Base-by-base conservation (phyloP, 495 filamentous ascomycete genomes). In the Penicillium diatomitis region DNA sequence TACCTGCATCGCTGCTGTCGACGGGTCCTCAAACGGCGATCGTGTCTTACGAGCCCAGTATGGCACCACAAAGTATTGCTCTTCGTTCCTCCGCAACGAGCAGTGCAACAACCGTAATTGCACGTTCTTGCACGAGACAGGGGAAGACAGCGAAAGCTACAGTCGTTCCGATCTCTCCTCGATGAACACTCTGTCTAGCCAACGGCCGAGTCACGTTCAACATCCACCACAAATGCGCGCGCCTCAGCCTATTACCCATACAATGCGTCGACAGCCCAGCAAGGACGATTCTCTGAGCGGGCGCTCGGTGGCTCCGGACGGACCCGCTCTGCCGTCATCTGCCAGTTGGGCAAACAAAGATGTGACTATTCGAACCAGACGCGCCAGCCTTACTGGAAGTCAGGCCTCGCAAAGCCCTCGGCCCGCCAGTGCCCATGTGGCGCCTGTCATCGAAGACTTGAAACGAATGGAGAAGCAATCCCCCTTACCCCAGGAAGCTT, bases 1-100 rank as follows among this genome's bases (percentile, higher is more conserved):
- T 8, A 79, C 74, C 6, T 99, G 94, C 65, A 99, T 99, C 51
- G 74, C 78, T 38, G 86, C 89, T 32, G 92, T 99, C 3, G 88
- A 99, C 63, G 88, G 88, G 8, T 95, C 90, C 10, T 78, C 82
- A 46, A 99, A 99, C 63, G 87, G 87, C 6, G 92, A 95, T 49
- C 72, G 92, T 46, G 76, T 86, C 32, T 68, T 99, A 30, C 79
- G 91, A 60, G 94, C 94, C 4, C 94, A 97, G 65, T 87, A 94
- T 46, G 94, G 94, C 20, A 99, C 94, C 6, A 99, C 94, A 3
- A 99, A 99, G 65, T 99, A 99, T 63, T 99, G 92, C 67, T 97
- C 92, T 1, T 92, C 92, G 6, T 99, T 91, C 74, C 76, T 99
- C 28, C 83, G 94, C 20, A 86, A 89, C 46, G 92, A 99, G 62